Conservation (phyloP, 768 basidiomycete genomes). For the Lentinula detonsa region DNA sequence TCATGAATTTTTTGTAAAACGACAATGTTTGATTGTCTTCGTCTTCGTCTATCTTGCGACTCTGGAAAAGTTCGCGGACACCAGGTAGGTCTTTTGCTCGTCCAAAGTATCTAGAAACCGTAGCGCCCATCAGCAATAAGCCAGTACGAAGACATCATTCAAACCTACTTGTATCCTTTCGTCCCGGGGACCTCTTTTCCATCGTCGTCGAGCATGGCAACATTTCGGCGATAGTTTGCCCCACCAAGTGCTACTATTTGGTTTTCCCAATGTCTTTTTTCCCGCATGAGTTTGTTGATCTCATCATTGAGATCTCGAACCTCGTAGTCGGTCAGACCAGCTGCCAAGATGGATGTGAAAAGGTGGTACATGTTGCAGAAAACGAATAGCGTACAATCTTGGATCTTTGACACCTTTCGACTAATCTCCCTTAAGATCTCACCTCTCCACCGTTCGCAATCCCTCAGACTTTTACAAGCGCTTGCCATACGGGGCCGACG, state of each 20-base stretch:
- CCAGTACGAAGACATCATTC: not conserved
- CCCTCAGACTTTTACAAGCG: constrained; percentile 83
- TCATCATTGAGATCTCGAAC: constrained; percentile 95
- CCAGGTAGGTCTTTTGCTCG: constrained; percentile 95
- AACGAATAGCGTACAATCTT: constrained; percentile 65
- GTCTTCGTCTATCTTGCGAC: constrained; percentile 79
- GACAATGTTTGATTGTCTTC: constrained; percentile 77
- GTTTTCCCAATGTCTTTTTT: constrained; percentile 97
- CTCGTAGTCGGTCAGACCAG: constrained; percentile 92
- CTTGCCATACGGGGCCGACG: constrained; percentile 91
- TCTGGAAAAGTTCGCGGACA: constrained; percentile 90
- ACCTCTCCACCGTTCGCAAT: constrained; percentile 94
- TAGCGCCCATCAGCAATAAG: not conserved
- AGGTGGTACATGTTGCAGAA: not conserved
- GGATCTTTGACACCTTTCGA: constrained; percentile 95
- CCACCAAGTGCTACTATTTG: constrained; percentile 95
- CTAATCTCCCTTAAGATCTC: constrained; percentile 94
- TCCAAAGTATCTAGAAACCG: constrained; percentile 77
- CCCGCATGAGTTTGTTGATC: constrained; percentile 92
- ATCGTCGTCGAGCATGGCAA: constrained; percentile 91
- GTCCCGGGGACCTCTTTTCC: constrained; percentile 96
- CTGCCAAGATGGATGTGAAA: constrained; percentile 31
- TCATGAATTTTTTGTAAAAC: constrained; percentile 84
- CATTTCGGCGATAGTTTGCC: constrained; percentile 92
- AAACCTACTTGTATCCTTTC: constrained; percentile 88